Conservation (phyloP, 2,329 filamentous ascomycete genomes). For the Mollisia scopiformis region DNA sequence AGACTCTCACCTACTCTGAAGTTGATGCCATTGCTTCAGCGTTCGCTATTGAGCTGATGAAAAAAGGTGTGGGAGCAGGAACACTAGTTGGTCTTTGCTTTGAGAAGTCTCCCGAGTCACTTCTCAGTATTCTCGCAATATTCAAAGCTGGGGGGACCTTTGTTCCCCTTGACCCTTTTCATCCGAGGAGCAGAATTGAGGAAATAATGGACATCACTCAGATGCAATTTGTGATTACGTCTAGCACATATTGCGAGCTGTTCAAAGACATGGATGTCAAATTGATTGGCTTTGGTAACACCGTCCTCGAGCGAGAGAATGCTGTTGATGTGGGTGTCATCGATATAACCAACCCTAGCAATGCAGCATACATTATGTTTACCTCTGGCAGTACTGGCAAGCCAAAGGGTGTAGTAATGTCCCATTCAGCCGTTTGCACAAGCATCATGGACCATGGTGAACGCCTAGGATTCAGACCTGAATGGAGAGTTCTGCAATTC, state of each 20-base stretch:
- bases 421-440: conserved; percentile 12
- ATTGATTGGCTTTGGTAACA: not conserved
- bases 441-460: not conserved
- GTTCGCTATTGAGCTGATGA: conserved; percentile 18
- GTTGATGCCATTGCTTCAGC: conserved; percentile 25
- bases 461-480: not conserved
- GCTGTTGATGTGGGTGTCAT: not conserved
- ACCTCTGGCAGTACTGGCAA: conserved; percentile 24
- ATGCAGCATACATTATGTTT: conserved; percentile 16
- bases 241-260: not conserved
- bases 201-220: conserved; percentile 3
- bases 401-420: conserved; percentile 21
- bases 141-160: conserved; percentile 33
- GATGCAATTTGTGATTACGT: not conserved
- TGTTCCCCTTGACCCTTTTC: conserved; percentile 30
- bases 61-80: conserved; percentile 18
- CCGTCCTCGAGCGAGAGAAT: no score
- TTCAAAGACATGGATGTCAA: not conserved
- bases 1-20: conserved; percentile 26
- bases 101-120: conserved; percentile 31
- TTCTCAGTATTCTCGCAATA: conserved; percentile 34
- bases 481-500: conserved; percentile 10
- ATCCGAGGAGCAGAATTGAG: conserved; percentile 3
- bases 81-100: conserved; percentile 25
- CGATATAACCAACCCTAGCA: not conserved